These are phyloP conservation scores for Brassica juncea DNA, from an alignment of 345 rosid species.

Conservation along the genomic window DNA sequence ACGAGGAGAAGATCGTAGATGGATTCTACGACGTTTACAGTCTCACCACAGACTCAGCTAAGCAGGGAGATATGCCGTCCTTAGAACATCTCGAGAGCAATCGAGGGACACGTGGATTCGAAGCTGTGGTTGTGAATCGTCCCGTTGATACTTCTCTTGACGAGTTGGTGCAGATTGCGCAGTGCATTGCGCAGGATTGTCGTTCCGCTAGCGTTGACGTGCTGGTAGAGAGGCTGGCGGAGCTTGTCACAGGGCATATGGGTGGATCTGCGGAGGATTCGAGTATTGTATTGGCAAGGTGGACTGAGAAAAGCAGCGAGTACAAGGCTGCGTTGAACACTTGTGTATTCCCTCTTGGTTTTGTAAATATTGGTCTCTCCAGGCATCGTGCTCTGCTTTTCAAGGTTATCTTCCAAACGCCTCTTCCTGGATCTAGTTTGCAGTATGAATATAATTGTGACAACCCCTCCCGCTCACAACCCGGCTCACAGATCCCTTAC, in stretches of 20 bases:
- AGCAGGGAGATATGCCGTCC: constrained; percentile 83
- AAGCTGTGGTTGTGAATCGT: constrained; percentile 79
- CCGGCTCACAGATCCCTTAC: too few relatives aligned
- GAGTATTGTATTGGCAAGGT: constrained; percentile 67
- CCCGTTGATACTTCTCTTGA: constrained; percentile 69
- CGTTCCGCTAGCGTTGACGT: constrained; percentile 60
- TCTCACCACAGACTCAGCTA: constrained; percentile 57
- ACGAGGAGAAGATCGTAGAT: constrained; percentile 91
- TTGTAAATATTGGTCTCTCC: constrained; percentile 80
- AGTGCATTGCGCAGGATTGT: constrained; percentile 75
- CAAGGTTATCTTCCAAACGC: constrained; percentile 58
- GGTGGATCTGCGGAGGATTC: constrained; percentile 98
- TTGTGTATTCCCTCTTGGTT: constrained; percentile 85
- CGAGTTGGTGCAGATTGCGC: constrained; percentile 82
- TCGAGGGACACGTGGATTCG: constrained; percentile 65
- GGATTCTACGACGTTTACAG: constrained; percentile 88
- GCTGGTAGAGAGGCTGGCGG: constrained; percentile 84
- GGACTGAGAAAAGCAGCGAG: constrained; percentile 87
- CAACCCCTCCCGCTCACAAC: too few relatives aligned
- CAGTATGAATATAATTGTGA: neutral
- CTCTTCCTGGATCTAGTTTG: constrained; percentile 13
- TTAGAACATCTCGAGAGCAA: constrained; percentile 79
- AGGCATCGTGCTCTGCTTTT: constrained; percentile 98
- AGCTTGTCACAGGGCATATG: constrained; percentile 93
- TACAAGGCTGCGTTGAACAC: constrained; percentile 77